Percentiles rank a stretch among this genome's conserved stretches.
Evolutionary conservation across 1,139 yeast genomes (phyloP).

Genomic region (Lodderomyces theae): DNA sequence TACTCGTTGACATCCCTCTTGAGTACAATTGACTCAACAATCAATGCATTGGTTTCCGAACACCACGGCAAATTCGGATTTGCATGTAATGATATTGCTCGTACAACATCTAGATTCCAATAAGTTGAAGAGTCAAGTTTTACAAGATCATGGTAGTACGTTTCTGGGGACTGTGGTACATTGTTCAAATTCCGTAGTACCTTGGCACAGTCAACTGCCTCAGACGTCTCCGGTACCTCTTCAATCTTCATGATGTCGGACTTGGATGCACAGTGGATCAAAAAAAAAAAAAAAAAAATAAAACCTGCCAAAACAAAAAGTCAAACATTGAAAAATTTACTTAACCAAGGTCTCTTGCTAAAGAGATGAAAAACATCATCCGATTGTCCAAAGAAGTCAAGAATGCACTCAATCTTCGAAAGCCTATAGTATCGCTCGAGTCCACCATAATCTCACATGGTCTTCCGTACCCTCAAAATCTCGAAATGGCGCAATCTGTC

Average conservation of each 20-base stretch:
- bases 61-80: conserved; percentile 36
- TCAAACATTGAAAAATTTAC: no score
- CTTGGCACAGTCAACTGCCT: not conserved
- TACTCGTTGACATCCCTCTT: conserved; percentile 4
- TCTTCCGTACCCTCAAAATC: conserved; percentile 74
- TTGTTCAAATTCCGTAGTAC: not conserved
- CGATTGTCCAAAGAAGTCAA: conserved; percentile 53
- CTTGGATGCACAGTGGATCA: not conserved
- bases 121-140: not conserved
- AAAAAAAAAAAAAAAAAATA: not conserved
- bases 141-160: not conserved
- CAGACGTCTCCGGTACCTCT: conserved; percentile 2
- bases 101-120: conserved; percentile 3
- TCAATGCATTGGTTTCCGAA: conserved; percentile 14
- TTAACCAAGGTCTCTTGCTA: no score
- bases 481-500: conserved; percentile 68
- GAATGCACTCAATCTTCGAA: conserved; percentile 53
- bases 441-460: conserved; percentile 92
- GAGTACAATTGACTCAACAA: conserved; percentile 14
- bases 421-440: conserved; percentile 77
- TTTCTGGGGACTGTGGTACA: not conserved
- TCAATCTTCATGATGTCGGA: conserved; percentile 4
- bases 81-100: conserved; percentile 16
- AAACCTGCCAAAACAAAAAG: not conserved
- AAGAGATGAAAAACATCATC: conserved; percentile 4